Base-by-base conservation (phyloP, 1,284 basidiomycete species). In the Butyriboletus appendiculatus region DNA sequence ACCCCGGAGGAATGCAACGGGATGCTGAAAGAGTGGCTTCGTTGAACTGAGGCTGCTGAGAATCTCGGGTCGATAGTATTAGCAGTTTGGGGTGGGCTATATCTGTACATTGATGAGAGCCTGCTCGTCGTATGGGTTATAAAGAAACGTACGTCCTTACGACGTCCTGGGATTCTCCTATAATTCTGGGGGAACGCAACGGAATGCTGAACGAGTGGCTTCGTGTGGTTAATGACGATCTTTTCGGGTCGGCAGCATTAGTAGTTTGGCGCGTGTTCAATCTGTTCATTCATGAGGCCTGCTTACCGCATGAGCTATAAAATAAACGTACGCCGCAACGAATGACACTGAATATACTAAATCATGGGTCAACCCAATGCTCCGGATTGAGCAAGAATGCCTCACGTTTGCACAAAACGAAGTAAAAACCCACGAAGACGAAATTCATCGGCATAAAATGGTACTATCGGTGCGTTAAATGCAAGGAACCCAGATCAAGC, bases 261-360 rank as follows among this genome's bases (percentile, higher is more conserved):
- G 14, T n/a, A 22, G 62, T 66, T 46, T 77, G 69, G 18, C 81
- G 75, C 6, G 81, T 82, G 60, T 82, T 83, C 35, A 82, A 72
- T 18, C 80, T 81, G 37, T 37, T 47, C 43, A 18, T 37, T 6
- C 1, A 20, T 63, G 22, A 62, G 58, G 2, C 26, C 15, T 20
- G 32, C 45, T 33, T 22, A 33, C 18, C 54, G 42, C 20, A 59
- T 32, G 12, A 2, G 24, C 8, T 6, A 46, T 4, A 45, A 12
- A 10, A 37, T 18, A 40, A 11, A 63, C 82, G 52, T 63, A 86
- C 82, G 86, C 84, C 52, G 85, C 83, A 62, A 88, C 73, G 65
- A 84, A 85, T 5, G 86, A 88, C 52, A 85, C 81, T 1, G 79
- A 82, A 61, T 87, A 88, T 30, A 87, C 86, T 88, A 54, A 4